Evolutionary conservation across 352 stramenopile species (phyloP).

Genomic region (Phytophthora sp.): DNA sequence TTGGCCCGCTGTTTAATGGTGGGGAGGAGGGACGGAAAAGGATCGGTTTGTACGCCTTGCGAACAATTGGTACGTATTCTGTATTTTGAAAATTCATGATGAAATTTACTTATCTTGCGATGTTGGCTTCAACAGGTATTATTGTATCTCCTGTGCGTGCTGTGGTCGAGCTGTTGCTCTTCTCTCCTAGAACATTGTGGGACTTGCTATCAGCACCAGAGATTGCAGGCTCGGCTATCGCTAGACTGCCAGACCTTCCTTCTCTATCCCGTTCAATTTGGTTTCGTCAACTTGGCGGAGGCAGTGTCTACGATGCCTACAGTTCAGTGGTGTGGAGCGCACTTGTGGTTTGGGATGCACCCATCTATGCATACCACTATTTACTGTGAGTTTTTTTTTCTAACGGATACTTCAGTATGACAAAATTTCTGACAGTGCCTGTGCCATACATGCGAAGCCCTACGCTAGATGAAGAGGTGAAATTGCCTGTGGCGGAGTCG

Average conservation of each 20-base stretch:
- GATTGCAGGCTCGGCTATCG: slow-evolving; percentile 35
- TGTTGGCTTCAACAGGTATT: slow-evolving; percentile 44
- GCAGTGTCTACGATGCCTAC: slow-evolving; percentile 57
- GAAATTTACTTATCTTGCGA: neutral
- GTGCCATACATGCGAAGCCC: slow-evolving; percentile 45
- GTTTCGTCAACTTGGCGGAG: slow-evolving; percentile 69
- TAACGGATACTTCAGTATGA: neutral
- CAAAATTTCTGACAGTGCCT: slow-evolving; percentile 3
- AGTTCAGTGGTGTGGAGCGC: slow-evolving; percentile 49
- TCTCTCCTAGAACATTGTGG: slow-evolving; percentile 53
- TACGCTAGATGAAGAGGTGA: slow-evolving; percentile 58
- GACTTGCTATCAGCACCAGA: slow-evolving; percentile 34
- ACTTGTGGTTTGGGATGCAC: slow-evolving; percentile 70
- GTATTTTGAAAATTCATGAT: no score
- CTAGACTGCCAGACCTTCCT: slow-evolving; percentile 41
- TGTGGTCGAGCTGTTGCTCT: slow-evolving; percentile 56
- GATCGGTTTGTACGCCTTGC: slow-evolving; percentile 61
- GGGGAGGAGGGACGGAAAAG: slow-evolving; percentile 53
- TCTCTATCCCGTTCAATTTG: slow-evolving; percentile 40
- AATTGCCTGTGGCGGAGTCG: slow-evolving; percentile 66
- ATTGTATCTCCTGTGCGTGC: slow-evolving; percentile 58
- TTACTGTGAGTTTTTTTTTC: slow-evolving; percentile 63
- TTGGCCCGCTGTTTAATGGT: slow-evolving; percentile 72
- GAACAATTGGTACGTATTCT: slow-evolving; percentile 44
- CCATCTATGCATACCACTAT: slow-evolving; percentile 72